phyloP scores from a whole-genome alignment of 2,329 filamentous ascomycete genomes.

The Pseudofabraea citricarpa region DNA sequence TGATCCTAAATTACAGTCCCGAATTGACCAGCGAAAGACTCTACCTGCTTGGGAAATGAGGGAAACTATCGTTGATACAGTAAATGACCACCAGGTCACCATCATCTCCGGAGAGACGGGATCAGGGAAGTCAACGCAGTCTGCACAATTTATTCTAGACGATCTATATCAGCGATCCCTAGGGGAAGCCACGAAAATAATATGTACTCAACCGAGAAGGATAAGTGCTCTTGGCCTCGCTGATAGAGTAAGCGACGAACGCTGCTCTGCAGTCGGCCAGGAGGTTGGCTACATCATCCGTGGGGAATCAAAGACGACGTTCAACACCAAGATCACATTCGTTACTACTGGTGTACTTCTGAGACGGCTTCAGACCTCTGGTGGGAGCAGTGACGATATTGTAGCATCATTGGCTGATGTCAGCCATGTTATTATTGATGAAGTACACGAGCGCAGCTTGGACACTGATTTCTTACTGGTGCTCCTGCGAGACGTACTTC shows the following conservation, averaged over 20 bases:
- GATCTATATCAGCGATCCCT: conserved; percentile 75
- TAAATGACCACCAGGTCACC: conserved; percentile 77
- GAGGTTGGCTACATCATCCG: conserved; percentile 91
- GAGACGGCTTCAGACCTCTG: conserved; percentile 84
- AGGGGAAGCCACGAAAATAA: conserved; percentile 77
- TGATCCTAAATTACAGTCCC: conserved; percentile 62
- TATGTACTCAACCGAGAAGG: conserved; percentile 91
- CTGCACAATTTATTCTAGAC: conserved; percentile 91
- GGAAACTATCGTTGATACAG: conserved; percentile 70
- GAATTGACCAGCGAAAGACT: conserved; percentile 66
- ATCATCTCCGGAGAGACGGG: conserved; percentile 97
- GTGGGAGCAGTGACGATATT: conserved; percentile 74
- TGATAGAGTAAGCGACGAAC: conserved; percentile 89
- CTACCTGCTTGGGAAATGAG: conserved; percentile 86
- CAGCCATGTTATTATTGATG: conserved; percentile 91
- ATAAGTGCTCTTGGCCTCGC: conserved; percentile 93
- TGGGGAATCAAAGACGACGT: conserved; percentile 75
- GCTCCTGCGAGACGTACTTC: conserved; percentile 77
- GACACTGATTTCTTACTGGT: conserved; percentile 94
- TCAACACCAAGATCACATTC: conserved; percentile 83
- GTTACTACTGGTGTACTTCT: conserved; percentile 93
- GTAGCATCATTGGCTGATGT: conserved; percentile 80
- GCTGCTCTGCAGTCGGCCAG: conserved; percentile 74
- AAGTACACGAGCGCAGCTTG: conserved; percentile 91
- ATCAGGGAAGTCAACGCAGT: conserved; percentile 94